Evolutionary conservation across 2,329 filamentous ascomycete species (phyloP), one percentile per base, ranked within the genome.

Genomic region (Fusarium hainanense): DNA sequence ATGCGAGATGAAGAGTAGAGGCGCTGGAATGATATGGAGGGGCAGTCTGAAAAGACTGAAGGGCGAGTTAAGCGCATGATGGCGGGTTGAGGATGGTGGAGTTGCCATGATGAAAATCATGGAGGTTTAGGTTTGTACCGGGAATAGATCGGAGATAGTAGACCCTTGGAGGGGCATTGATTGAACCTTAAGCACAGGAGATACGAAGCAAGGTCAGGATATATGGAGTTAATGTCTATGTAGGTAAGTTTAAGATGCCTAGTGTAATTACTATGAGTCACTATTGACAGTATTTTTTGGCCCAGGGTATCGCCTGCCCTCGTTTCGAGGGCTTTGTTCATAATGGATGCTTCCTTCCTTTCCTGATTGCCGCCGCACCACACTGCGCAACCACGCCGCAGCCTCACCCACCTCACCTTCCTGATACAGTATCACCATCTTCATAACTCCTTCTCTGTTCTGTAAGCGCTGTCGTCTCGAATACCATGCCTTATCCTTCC

Each of bases 301-400:
- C 54, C 62, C 55, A 41, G 63, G 73, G 73, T 75, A 75, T 75
- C 73, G 73, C 68, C 73, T 73, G 64, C 71, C 74, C 71, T 72
- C 69, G 51, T 65, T 59, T 52, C 27, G 68, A 73, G 72, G 68
- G 63, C 63, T 63, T 66, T 68, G 54, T 69, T 56, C 56, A 63
- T 46, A 37, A 37, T 37, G 32, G 32, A 30, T 52, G 52, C 60
- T 48, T 60, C 47, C 56, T 52, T 66, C 55, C 58, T 63, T 55
- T 16, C 21, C 21, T 25, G n/a, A 21, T 44, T 51, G 23, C 42
- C 34, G 49, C 11, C 28, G 28, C 28, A 37, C 18, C 34, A 9
- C 32, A 34, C 32, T 8, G 16, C 16, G 32, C 32, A 37, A 11
- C 34, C 34, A 37, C 34, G 34, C 34, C 34, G 34, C 34, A 37